Evolutionary conservation across 495 filamentous ascomycete genomes (phyloP).

Genomic region (Cercophora scortea): DNA sequence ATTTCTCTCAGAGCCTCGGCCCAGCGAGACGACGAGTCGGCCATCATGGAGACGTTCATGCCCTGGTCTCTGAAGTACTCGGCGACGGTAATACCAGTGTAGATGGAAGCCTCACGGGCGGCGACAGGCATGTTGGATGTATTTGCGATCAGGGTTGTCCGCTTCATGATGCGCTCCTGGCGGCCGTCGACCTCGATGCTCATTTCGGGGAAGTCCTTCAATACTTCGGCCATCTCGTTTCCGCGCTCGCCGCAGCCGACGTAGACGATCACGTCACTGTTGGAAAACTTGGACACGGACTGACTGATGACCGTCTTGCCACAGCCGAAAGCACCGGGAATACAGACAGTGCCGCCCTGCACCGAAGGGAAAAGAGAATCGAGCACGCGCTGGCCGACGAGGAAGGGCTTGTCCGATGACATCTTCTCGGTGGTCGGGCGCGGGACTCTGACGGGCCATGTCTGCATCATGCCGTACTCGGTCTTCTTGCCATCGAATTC

Average conservation of each 20-base stretch:
- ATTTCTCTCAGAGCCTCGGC: slow-evolving; percentile 98
- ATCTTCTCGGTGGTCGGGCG: slow-evolving; percentile 86
- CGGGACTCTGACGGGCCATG: slow-evolving; percentile 97
- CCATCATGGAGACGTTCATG: slow-evolving; percentile 99
- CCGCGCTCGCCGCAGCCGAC: slow-evolving; percentile 97
- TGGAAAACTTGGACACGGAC: slow-evolving; percentile 98
- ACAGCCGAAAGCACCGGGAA: slow-evolving; percentile 97
- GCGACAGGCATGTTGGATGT: slow-evolving; percentile 99
- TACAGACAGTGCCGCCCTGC: slow-evolving; percentile 94
- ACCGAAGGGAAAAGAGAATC: slow-evolving; percentile 98
- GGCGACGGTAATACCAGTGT: slow-evolving; percentile 95
- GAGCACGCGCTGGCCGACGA: slow-evolving; percentile 93
- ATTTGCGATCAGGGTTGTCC: slow-evolving; percentile 95
- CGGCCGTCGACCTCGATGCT: slow-evolving; percentile 84
- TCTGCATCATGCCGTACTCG: slow-evolving; percentile 94
- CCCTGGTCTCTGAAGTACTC: slow-evolving; percentile 99
- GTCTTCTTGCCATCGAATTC: slow-evolving; percentile 96
- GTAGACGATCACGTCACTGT: slow-evolving; percentile 98
- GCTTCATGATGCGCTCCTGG: slow-evolving; percentile 99
- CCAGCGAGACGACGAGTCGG: slow-evolving; percentile 97
- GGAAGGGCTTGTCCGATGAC: slow-evolving; percentile 76
- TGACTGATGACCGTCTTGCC: slow-evolving; percentile 99
- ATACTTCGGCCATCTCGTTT: slow-evolving; percentile 99
- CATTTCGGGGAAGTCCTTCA: slow-evolving; percentile 99
- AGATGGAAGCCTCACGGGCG: slow-evolving; percentile 97